phyloP scores from a whole-genome alignment of 2,329 filamentous ascomycete species.

The Phaeomoniella chlamydospora region DNA sequence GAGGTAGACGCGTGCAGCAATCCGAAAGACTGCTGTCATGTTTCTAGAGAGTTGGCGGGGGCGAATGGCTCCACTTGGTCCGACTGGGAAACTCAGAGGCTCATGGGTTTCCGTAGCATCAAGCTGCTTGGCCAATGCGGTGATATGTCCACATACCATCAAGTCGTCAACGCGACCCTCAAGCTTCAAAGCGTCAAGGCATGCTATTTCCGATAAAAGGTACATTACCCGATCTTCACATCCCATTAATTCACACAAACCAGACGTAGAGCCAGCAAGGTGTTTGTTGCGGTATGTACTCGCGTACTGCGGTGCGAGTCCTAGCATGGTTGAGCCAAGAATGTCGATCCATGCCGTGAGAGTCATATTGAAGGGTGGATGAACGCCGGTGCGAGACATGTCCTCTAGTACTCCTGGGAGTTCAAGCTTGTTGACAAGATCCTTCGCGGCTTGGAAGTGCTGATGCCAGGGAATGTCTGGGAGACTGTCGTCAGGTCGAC shows the following conservation, averaged over 20 bases:
- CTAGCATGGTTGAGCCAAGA: constrained; percentile 82
- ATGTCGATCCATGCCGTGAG: constrained; percentile 94
- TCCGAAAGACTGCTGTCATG: constrained; percentile 79
- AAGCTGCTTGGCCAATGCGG: constrained; percentile 75
- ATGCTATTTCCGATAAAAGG: constrained; percentile 92
- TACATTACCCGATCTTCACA: constrained; percentile 98
- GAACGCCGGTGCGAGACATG: constrained; percentile 35
- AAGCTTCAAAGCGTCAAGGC: constrained; percentile 75
- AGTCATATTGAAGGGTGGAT: constrained; percentile 88
- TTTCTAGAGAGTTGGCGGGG: constrained; percentile 75
- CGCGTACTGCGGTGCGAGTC: constrained; percentile 72
- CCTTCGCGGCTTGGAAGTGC: constrained; percentile 85
- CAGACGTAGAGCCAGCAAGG: constrained; percentile 49
- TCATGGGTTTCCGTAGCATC: constrained; percentile 60
- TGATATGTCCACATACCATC: constrained; percentile 75
- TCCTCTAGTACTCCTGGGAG: constrained; percentile 51
- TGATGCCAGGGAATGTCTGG: constrained; percentile 94
- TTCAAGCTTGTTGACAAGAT: constrained; percentile 71
- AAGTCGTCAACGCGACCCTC: constrained; percentile 70
- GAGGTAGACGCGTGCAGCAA: constrained; percentile 91
- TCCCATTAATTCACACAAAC: constrained; percentile 86
- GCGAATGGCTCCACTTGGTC: constrained; percentile 55
- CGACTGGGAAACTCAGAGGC: constrained; percentile 44
- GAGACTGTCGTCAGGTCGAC: constrained; percentile 64
- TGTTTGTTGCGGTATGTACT: constrained; percentile 95